A percentile compares a stretch with the other conserved stretches of the same genome.
Conservation (phyloP, 129 eudicot genomes). For the Dittrichia graveolens region DNA sequence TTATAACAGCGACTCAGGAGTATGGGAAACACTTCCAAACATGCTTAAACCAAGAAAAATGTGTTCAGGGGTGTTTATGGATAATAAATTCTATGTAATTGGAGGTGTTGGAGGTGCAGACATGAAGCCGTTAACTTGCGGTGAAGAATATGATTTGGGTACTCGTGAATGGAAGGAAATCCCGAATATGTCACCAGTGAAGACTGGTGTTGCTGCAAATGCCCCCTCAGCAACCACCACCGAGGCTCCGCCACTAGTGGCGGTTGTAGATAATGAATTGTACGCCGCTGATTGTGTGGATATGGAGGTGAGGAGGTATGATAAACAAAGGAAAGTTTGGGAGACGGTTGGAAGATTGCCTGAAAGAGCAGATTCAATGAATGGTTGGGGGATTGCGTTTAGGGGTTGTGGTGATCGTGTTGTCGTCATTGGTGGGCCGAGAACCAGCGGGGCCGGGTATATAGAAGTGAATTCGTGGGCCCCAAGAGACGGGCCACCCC, state of each 20-base stretch:
- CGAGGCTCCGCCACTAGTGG: slow-evolving; percentile 86
- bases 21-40: slow-evolving; percentile 59
- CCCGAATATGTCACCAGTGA: slow-evolving; percentile 72
- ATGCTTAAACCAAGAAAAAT: slow-evolving; percentile 70
- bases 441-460: slow-evolving; percentile 57
- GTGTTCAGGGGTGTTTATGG: slow-evolving; percentile 93
- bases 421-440: slow-evolving; percentile 81
- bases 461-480: slow-evolving; percentile 80
- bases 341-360: slow-evolving; percentile 74
- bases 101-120: slow-evolving; percentile 76
- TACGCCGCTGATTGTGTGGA: slow-evolving; percentile 85
- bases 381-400: slow-evolving; percentile 90
- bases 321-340: slow-evolving; percentile 56
- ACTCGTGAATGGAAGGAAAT: slow-evolving; percentile 70
- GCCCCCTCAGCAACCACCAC: slow-evolving; percentile 51
- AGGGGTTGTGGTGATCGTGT: slow-evolving; percentile 86
- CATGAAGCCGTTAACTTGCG: slow-evolving; percentile 58
- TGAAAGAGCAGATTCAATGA: slow-evolving; percentile 69
- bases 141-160: slow-evolving; percentile 69
- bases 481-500: slow-evolving; percentile 72
- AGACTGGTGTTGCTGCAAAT: slow-evolving; percentile 40
- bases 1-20: slow-evolving; percentile 63
- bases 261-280: slow-evolving; percentile 76
- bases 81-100: slow-evolving; percentile 73
- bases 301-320: slow-evolving; percentile 72